Conservation (phyloP, 495 filamentous ascomycete species). For the Geopyxis carbonaria region DNA sequence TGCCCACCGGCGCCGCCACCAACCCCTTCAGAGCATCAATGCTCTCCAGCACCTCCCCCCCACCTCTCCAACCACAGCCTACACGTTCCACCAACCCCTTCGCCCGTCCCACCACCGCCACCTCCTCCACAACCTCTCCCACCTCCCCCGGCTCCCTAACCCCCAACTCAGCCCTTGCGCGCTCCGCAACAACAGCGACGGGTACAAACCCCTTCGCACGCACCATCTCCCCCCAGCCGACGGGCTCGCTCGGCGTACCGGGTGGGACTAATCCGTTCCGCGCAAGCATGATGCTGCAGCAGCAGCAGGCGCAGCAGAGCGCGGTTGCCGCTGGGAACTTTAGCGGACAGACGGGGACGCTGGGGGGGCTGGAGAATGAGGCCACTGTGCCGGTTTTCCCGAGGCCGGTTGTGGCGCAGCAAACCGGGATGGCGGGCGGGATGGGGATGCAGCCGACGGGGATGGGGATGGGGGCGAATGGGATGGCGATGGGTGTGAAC, state of each 20-base stretch:
- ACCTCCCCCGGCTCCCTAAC: conserved; percentile 13
- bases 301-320: conserved; percentile 44
- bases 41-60: conserved; percentile 31
- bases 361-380: conserved; percentile 70
- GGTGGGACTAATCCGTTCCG: conserved; percentile 92
- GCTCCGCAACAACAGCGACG: conserved; percentile 25
- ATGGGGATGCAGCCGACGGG: too few relatives aligned
- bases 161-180: conserved; percentile 20
- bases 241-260: conserved; percentile 39
- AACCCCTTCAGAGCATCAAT: conserved; percentile 85
- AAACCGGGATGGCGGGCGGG: too few relatives aligned
- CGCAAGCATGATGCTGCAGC: conserved; percentile 73
- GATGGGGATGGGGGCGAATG: too few relatives aligned
- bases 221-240: conserved; percentile 30
- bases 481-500: too few relatives aligned
- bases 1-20: conserved; percentile 46
- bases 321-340: conserved; percentile 19
- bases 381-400: conserved; percentile 77
- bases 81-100: conserved; percentile 71
- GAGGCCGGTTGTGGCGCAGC: too few relatives aligned
- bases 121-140: conserved; percentile 26
- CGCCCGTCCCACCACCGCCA: conserved; percentile 35
- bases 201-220: conserved; percentile 59
- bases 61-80: conserved; percentile 33
- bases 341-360: conserved; percentile 36